Percentiles rank a stretch among this genome's conserved stretches.
These are phyloP conservation scores for Moricandia moricandioides DNA, from an alignment of 345 rosid genomes.

Conservation along the genomic window DNA sequence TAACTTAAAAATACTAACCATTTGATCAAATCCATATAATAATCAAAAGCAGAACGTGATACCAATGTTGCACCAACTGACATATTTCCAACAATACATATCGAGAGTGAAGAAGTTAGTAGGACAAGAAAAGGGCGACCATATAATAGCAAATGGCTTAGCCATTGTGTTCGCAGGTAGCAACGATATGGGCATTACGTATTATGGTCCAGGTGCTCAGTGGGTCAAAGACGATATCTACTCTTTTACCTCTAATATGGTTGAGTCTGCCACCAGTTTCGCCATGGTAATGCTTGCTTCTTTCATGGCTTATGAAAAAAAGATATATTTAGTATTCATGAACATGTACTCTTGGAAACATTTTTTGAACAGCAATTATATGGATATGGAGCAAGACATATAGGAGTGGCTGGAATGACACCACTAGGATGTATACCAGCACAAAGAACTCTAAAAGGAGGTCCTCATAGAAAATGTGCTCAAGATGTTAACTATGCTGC, in stretches of 20 bases:
- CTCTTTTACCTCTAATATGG: conserved; percentile 1
- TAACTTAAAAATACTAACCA: neutral
- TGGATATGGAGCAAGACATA: conserved; percentile 55
- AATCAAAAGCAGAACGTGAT: conserved; percentile 2
- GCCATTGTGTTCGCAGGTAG: conserved; percentile 5
- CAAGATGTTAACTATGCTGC: conserved; percentile 48
- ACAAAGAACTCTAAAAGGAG: conserved; percentile 60
- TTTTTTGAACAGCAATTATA: conserved; percentile 43
- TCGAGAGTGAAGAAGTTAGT: conserved; percentile 3
- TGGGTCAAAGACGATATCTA: neutral
- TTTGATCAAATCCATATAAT: neutral
- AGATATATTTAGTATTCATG: no score
- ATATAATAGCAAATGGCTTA: neutral
- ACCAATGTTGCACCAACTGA: neutral
- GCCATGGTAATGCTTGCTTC: neutral
- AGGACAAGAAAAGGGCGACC: neutral
- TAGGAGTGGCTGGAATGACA: conserved; percentile 47
- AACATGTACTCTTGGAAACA: no score
- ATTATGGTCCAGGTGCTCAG: conserved; percentile 11
- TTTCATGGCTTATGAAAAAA: no score
- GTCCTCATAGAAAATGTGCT: conserved; percentile 42
- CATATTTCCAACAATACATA: conserved; percentile 5
- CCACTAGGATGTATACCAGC: conserved; percentile 66
- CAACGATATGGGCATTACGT: conserved; percentile 9
- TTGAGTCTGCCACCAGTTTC: neutral